A percentile compares a stretch with the other conserved stretches of the same genome.
These are phyloP conservation scores for Alternaria dauci DNA, from an alignment of 2,329 filamentous ascomycete genomes.

Conservation along the genomic window DNA sequence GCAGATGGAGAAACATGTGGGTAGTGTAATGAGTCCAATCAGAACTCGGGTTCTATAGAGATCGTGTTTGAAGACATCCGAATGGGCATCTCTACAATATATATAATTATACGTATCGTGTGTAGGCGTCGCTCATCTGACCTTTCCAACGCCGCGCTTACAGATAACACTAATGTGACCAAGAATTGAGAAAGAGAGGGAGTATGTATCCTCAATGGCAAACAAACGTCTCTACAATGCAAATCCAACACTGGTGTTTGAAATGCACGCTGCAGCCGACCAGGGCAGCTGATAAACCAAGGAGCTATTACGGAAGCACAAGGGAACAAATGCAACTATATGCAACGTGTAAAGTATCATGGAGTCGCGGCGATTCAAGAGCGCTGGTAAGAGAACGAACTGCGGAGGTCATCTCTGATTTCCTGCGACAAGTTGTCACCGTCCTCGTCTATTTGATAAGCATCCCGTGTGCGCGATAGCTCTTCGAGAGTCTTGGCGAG, in stretches of 20 bases:
- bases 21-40: background rate
- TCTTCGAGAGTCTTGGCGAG: conserved; percentile 51
- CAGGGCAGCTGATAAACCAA: background rate
- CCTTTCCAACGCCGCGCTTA: background rate
- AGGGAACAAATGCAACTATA: conserved; percentile 20
- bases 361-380: conserved; percentile 5
- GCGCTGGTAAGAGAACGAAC: conserved; percentile 29
- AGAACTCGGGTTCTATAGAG: background rate
- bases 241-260: background rate
- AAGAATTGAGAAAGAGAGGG: background rate
- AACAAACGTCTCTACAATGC: background rate
- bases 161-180: background rate
- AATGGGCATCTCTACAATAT: background rate
- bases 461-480: conserved; percentile 22
- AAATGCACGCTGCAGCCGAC: background rate
- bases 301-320: background rate
- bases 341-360: conserved; percentile 1
- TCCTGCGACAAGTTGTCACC: conserved; percentile 24
- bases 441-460: conserved; percentile 12
- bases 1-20: background rate
- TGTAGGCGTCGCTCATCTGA: background rate
- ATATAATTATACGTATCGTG: background rate
- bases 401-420: conserved; percentile 21
- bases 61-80: background rate
- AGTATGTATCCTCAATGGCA: background rate